Conservation (phyloP, 2,329 filamentous ascomycete species). For the Neopestalotiopsis sp. region DNA sequence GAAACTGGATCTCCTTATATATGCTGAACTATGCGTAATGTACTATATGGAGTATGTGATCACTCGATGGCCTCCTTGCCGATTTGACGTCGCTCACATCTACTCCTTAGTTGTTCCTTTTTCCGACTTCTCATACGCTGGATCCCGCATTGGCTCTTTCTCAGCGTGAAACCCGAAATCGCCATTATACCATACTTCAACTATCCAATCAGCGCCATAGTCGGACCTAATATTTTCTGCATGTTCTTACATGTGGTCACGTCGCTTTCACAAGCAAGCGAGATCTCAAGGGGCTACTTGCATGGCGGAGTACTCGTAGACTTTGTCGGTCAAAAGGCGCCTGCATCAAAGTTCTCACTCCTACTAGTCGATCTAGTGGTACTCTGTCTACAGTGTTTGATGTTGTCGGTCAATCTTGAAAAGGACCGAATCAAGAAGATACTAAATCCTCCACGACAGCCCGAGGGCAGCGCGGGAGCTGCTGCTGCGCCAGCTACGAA, state of each 20-base stretch:
- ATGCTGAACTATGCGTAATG: constrained; percentile 67
- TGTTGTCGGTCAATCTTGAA: constrained; percentile 68
- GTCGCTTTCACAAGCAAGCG: constrained; percentile 61
- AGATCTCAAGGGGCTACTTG: constrained; percentile 68
- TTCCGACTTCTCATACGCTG: constrained; percentile 66
- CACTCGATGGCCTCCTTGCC: too few relatives aligned
- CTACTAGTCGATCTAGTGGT: constrained; percentile 62
- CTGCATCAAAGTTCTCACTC: constrained; percentile 61
- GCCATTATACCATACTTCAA: constrained; percentile 62
- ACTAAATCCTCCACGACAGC: constrained; percentile 43
- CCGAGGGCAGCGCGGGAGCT: constrained; percentile 30
- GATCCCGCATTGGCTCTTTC: constrained; percentile 65
- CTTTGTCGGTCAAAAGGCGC: constrained; percentile 70
- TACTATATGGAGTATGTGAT: constrained; percentile 74
- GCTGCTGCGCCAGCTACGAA: constrained; percentile 24
- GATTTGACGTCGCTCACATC: not conserved
- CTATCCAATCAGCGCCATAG: constrained; percentile 62
- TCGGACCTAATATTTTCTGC: constrained; percentile 65
- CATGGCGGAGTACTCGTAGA: constrained; percentile 72
- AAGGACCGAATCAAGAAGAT: constrained; percentile 60
- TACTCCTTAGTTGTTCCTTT: constrained; percentile 62
- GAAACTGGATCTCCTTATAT: constrained; percentile 67
- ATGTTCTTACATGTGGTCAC: constrained; percentile 64
- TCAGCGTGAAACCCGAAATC: constrained; percentile 66
- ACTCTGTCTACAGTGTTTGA: constrained; percentile 64